Percentiles rank a stretch among this genome's conserved stretches.
These are phyloP conservation scores for Vitis cinerea DNA, from an alignment of 164 flowering plant genomes.

Conservation along the genomic window DNA sequence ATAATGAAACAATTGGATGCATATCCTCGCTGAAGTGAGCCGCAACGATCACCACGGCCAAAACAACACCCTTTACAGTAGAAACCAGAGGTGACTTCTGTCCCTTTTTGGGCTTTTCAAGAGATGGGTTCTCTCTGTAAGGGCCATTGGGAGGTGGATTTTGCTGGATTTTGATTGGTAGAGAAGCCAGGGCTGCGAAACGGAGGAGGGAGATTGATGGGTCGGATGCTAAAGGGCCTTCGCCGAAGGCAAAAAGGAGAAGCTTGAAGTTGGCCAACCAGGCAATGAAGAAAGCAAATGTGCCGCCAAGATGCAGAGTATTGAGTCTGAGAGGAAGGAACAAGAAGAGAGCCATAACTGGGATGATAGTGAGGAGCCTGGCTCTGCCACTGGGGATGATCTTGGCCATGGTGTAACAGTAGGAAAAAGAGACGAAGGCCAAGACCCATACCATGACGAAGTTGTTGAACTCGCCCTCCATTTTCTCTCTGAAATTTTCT, in stretches of 20 bases:
- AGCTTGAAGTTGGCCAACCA: slow-evolving; percentile 74
- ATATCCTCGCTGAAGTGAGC: no score
- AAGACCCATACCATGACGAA: slow-evolving; percentile 38
- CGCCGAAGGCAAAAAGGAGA: slow-evolving; percentile 42
- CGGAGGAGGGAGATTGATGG: slow-evolving; percentile 25
- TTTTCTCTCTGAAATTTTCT: not conserved
- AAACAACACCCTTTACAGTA: slow-evolving; percentile 16
- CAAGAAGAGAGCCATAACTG: slow-evolving; percentile 42
- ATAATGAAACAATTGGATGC: no score
- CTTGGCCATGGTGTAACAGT: slow-evolving; percentile 30
- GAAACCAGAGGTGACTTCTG: slow-evolving; percentile 11
- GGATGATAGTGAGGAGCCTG: slow-evolving; percentile 39
- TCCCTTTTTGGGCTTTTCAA: not conserved
- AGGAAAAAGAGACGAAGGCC: slow-evolving; percentile 31
- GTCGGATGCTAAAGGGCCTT: slow-evolving; percentile 34
- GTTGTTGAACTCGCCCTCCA: slow-evolving; percentile 36
- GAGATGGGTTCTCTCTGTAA: slow-evolving; percentile 1
- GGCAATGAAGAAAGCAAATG: slow-evolving; percentile 35
- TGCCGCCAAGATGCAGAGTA: slow-evolving; percentile 30
- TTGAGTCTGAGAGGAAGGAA: slow-evolving; percentile 38
- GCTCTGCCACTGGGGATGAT: slow-evolving; percentile 29
- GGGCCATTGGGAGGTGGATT: slow-evolving; percentile 11
- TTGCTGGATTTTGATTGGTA: slow-evolving; percentile 44
- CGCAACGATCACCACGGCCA: slow-evolving; percentile 14
- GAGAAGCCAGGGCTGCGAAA: slow-evolving; percentile 34